Evolutionary conservation across 495 filamentous ascomycete species (phyloP), one percentile per base, ranked within the genome.

Genomic region (Aspergillus sclerotioniger): DNA sequence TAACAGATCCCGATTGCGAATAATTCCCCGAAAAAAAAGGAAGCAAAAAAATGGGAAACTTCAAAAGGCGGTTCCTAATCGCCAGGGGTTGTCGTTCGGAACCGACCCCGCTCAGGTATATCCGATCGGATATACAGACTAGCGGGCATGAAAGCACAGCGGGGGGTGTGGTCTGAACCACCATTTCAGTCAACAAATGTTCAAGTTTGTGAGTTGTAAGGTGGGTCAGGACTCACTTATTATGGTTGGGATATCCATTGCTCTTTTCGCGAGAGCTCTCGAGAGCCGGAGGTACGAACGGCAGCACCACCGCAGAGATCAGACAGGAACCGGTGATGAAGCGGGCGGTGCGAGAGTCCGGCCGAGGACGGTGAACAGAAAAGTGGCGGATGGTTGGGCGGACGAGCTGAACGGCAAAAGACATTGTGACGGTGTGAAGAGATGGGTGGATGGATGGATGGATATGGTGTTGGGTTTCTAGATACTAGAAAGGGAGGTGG

Each of bases 91-190:
- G 20, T 16, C 25, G 12, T 31, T 48, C 53, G 53, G 49, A 51
- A 59, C 47, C 29, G 16, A 32, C 25, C 52, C 52, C 20, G 28
- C 47, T 50, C 25, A 13, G 25, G 21, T 5, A 5, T 44, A 51
- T 49, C 60, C 52, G 56, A 56, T 52, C 50, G 29, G 43, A 13
- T 43, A 52, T 52, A 21, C 47, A 20, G 39, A 47, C 59, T 75
- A 79, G 47, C 76, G 72, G 21, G 76, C 72, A 59, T 79, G 76
- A 64, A 77, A 79, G 62, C 76, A 79, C 16, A 79, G 76, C 21
- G 76, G 76, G 49, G 76, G 76, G 28, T 75, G 65, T 6, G 70
- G 62, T 31, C 70, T 72, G 16, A 25, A 44, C 6, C 28, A 15
- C 35, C 13, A 39, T 31, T n/a, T 61, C 17, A 61, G 51, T 37